Base-by-base conservation (phyloP, 1,284 basidiomycete species). In the Thecaphora frezii region DNA sequence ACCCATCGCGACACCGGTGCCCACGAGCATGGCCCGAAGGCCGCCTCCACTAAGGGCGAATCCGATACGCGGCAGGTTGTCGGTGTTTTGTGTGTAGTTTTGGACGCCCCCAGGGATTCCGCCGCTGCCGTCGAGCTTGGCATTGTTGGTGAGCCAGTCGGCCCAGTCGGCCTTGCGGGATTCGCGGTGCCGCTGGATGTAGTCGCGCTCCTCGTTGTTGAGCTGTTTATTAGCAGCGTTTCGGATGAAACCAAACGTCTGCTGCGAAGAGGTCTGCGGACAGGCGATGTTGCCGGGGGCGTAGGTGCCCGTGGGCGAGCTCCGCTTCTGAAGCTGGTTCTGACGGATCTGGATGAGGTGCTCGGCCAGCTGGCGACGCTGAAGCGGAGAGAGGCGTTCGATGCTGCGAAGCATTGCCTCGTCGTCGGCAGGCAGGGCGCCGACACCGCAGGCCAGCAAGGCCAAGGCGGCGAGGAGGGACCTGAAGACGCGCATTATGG, bases 31-130 rank as follows among this genome's bases (percentile, higher is more conserved):
- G 12, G 82, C 82, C 19, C 82, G 66, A 53, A 82, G 81, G 5
- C 82, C 82, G 26, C 82, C 82, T 33, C 82, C 82, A 12, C 79
- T 80, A 16, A 83, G 60, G 1, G 81, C 81, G 40, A 82, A 71
- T 25, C 80, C 81, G 21, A 83, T 67, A 2, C 63, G 57, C 0
- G 82, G 82, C 28, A 54, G 58, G 12, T 68, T 55, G 30, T 48
- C 48, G 7, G 45, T n/a, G 9, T 48, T 46, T 7, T 46, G 47
- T 2, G 75, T 69, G 56, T 65, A 78, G 40, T 74, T 65, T 30
- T 49, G 37, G 9, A 67, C 56, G 25, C 73, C 74, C 14, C 74
- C 74, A 2, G 64, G 64, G 5, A 74, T 40, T 4, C 28, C 48
- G 1, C 25, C 46, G 10, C 44, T 46, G 19, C 51, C 49, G 22